Percentiles rank a stretch among this genome's conserved stretches.
These are phyloP conservation scores for Alternaria infectoria DNA, from an alignment of 2,329 filamentous ascomycete genomes.

Conservation along the genomic window DNA sequence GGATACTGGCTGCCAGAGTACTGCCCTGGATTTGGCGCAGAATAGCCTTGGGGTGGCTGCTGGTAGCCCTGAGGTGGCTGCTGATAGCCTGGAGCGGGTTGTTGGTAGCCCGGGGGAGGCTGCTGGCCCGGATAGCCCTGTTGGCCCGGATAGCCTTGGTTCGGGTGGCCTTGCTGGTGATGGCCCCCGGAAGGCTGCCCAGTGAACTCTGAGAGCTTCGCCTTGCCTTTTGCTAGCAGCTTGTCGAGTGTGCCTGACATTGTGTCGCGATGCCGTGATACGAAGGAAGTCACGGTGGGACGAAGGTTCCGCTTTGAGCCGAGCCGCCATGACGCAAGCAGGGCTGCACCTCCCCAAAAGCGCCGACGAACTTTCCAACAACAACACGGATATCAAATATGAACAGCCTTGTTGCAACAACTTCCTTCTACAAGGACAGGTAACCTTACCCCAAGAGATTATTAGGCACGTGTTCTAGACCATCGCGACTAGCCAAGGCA, in stretches of 20 bases:
- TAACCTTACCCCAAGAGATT: not conserved
- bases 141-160: slow-evolving; percentile 23
- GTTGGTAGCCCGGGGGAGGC: slow-evolving; percentile 6
- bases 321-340: slow-evolving; percentile 16
- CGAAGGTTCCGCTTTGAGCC: slow-evolving; percentile 9
- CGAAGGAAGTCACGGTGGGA: not conserved
- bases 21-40: slow-evolving; percentile 16
- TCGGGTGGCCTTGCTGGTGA: slow-evolving; percentile 28
- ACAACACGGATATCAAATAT: not conserved
- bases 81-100: slow-evolving; percentile 21
- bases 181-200: slow-evolving; percentile 26
- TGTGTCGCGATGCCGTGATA: slow-evolving; percentile 4
- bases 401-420: not conserved
- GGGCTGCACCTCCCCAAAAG: not conserved
- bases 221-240: slow-evolving; percentile 46
- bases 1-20: slow-evolving; percentile 30
- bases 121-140: slow-evolving; percentile 22
- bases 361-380: not conserved
- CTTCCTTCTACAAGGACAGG: not conserved
- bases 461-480: too few relatives aligned
- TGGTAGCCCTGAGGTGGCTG: slow-evolving; percentile 25
- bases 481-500: not conserved
- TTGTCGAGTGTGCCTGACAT: slow-evolving; percentile 44
- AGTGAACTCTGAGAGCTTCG: slow-evolving; percentile 44
- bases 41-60: slow-evolving; percentile 10